These are phyloP conservation scores for Plasmodium knowlesi DNA, from an alignment of 169 alveolate genomes.

Conservation along the genomic window DNA sequence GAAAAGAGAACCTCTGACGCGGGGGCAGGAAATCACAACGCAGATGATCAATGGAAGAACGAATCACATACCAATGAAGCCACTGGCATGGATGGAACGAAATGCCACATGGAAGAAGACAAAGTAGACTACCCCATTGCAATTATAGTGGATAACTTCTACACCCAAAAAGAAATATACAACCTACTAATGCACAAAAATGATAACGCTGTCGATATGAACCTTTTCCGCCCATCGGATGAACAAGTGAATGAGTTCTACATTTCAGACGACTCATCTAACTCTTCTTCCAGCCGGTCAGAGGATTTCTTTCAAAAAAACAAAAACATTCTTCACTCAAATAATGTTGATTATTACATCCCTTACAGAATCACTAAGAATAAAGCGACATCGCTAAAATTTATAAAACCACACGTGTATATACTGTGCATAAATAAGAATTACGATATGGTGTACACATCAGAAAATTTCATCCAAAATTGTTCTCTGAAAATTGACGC, in stretches of 20 bases:
- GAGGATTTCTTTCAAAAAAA: background rate
- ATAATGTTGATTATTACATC: slow-evolving; percentile 2
- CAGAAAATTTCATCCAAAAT: slow-evolving; percentile 23
- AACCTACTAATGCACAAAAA: slow-evolving; percentile 32
- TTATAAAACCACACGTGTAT: slow-evolving; percentile 54
- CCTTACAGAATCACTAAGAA: slow-evolving; percentile 28
- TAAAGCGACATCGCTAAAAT: slow-evolving; percentile 33
- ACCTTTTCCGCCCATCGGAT: background rate
- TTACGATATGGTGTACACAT: slow-evolving; percentile 29
- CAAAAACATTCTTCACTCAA: background rate
- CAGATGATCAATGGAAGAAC: background rate
- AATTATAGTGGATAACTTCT: slow-evolving; percentile 57
- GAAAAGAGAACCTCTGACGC: background rate
- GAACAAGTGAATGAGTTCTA: slow-evolving; percentile 2
- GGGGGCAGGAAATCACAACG: background rate
- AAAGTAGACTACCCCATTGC: slow-evolving; percentile 67
- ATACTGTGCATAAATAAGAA: slow-evolving; percentile 63
- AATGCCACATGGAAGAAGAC: background rate
- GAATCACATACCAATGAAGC: background rate
- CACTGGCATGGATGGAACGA: background rate
- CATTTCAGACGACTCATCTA: slow-evolving; percentile 11
- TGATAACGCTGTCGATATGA: background rate
- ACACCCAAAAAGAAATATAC: slow-evolving; percentile 68
- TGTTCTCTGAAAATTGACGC: slow-evolving; percentile 31
- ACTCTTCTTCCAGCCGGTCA: background rate